Evolutionary conservation across 2,329 filamentous ascomycete species (phyloP).

Genomic region (Dothistroma septosporum): DNA sequence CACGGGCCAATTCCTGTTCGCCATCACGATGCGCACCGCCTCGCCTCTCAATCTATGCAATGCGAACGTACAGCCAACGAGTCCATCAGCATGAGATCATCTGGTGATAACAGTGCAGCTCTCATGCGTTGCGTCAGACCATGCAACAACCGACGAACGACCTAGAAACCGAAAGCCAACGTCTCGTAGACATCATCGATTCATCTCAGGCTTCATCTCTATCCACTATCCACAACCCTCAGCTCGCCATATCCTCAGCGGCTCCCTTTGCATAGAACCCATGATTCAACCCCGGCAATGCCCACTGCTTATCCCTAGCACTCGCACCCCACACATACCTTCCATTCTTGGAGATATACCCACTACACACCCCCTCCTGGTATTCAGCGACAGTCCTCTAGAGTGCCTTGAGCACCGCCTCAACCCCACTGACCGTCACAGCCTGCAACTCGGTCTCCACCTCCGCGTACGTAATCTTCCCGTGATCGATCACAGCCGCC

Average conservation of each 20-base stretch:
- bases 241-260: not conserved
- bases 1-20: too few relatives aligned
- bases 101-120: too few relatives aligned
- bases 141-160: too few relatives aligned
- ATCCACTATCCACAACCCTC: not conserved
- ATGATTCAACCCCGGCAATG: not conserved
- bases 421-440: conserved; percentile 20
- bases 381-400: not conserved
- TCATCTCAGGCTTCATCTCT: not conserved
- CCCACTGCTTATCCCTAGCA: not conserved
- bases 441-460: conserved; percentile 21
- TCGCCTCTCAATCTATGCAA: too few relatives aligned
- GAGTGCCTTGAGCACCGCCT: not conserved
- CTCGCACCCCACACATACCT: not conserved
- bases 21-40: too few relatives aligned
- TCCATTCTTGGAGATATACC: not conserved
- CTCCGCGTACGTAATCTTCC: conserved; percentile 22
- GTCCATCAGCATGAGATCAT: too few relatives aligned
- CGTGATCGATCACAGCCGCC: conserved; percentile 21
- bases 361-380: not conserved
- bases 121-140: too few relatives aligned
- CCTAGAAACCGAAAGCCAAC: too few relatives aligned
- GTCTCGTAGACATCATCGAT: not conserved
- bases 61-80: too few relatives aligned
- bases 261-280: not conserved